These are phyloP conservation scores for Daldinia caldariorum DNA, from an alignment of 495 filamentous ascomycete species.

Conservation along the genomic window DNA sequence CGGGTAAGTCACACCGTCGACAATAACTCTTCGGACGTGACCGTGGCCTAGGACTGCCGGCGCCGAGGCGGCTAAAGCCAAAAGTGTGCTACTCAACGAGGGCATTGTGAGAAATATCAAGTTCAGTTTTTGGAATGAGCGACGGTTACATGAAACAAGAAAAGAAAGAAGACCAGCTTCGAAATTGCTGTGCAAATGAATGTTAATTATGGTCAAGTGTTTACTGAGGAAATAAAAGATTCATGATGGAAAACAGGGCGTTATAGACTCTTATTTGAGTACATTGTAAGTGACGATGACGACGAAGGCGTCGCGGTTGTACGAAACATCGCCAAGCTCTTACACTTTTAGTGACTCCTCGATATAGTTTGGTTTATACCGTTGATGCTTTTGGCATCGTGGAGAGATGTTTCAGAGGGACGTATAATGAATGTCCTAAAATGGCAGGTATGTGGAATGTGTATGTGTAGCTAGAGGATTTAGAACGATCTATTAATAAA, in stretches of 20 bases:
- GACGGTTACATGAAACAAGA: neutral
- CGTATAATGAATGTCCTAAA: neutral
- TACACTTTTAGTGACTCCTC: neutral
- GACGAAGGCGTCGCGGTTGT: neutral
- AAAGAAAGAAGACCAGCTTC: conserved; percentile 1
- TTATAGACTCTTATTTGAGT: conserved; percentile 7
- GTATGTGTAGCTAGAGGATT: conserved; percentile 25
- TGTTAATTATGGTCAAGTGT: neutral
- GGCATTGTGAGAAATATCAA: conserved; percentile 20
- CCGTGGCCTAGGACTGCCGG: conserved; percentile 64
- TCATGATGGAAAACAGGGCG: neutral
- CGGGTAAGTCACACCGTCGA: conserved; percentile 58
- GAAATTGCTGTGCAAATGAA: neutral
- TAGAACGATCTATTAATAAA: conserved; percentile 19
- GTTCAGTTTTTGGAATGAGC: neutral
- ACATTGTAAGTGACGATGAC: neutral
- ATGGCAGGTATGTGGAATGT: conserved; percentile 8
- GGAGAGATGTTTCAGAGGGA: conserved; percentile 29
- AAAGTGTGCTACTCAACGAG: conserved; percentile 35
- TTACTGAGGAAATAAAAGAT: neutral
- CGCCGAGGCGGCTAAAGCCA: conserved; percentile 56
- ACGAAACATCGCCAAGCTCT: conserved; percentile 5
- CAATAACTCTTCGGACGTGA: conserved; percentile 62
- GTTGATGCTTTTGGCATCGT: conserved; percentile 14
- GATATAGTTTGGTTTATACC: neutral